Conservation (phyloP, 169 alveolate genomes). For the Eimeria sp. region DNA sequence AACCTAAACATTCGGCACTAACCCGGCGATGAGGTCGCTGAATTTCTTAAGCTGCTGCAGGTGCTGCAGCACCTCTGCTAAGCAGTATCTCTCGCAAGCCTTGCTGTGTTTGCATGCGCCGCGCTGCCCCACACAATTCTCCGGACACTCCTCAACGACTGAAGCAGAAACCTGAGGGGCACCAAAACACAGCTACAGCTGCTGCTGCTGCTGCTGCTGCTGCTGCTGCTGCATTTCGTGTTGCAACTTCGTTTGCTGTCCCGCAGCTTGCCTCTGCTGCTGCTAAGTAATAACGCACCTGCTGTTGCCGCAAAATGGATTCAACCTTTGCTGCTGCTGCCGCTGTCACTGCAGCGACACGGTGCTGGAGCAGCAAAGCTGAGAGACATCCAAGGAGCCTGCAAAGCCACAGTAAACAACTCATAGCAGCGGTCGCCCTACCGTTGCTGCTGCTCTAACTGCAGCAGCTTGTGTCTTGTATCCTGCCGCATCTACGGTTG, state of each 20-base stretch:
- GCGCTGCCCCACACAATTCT: background rate
- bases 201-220: background rate
- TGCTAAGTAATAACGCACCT: background rate
- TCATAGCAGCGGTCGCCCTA: background rate
- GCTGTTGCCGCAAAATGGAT: conserved; percentile 1
- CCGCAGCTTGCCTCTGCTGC: background rate
- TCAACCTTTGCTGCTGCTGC: conserved; percentile 41
- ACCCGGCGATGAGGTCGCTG: conserved; percentile 8
- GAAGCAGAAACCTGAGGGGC: background rate
- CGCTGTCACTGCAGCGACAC: conserved; percentile 20
- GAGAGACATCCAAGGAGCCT: conserved; percentile 9
- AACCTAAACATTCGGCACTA: background rate
- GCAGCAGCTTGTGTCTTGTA: no score
- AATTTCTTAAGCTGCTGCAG: background rate
- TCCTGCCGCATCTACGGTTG: no score
- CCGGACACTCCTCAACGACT: background rate
- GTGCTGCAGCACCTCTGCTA: conserved; percentile 1
- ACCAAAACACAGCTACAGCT: background rate
- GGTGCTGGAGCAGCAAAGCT: conserved; percentile 11
- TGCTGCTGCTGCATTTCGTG: conserved; percentile 5
- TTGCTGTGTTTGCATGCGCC: background rate
- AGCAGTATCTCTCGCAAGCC: background rate
- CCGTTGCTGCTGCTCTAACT: conserved; percentile 1
- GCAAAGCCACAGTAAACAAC: background rate
- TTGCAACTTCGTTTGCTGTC: background rate